These are phyloP conservation scores for Allantophomopsis lycopodina DNA, from an alignment of 2,329 filamentous ascomycete species.

Conservation along the genomic window DNA sequence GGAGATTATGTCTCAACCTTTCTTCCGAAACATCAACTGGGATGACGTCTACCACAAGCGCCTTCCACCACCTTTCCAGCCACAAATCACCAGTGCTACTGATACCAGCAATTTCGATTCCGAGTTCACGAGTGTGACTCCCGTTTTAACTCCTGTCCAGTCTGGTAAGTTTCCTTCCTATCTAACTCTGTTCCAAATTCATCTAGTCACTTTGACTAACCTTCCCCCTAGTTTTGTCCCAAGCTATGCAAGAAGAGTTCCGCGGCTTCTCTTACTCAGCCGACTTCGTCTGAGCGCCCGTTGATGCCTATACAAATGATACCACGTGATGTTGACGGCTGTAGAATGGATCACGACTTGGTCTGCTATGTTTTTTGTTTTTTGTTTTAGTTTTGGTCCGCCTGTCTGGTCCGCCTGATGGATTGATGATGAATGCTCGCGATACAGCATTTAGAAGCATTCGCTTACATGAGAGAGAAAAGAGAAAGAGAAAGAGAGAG, in stretches of 20 bases:
- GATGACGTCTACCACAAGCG: slow-evolving; percentile 97
- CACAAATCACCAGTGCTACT: slow-evolving; percentile 78
- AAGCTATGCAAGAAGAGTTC: slow-evolving; percentile 99
- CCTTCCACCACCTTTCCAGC: slow-evolving; percentile 77
- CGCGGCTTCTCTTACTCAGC: slow-evolving; percentile 79
- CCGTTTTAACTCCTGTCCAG: slow-evolving; percentile 91
- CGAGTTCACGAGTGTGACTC: slow-evolving; percentile 96
- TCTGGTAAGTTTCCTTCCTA: slow-evolving; percentile 56
- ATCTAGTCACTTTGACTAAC: slow-evolving; percentile 4
- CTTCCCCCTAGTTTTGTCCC: slow-evolving; percentile 61
- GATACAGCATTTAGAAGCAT: no score
- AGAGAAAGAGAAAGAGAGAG: no score
- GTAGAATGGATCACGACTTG: no score
- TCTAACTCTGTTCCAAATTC: slow-evolving; percentile 7
- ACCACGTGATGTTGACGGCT: no score
- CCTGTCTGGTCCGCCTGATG: no score
- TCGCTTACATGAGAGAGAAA: no score
- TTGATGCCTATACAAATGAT: neutral
- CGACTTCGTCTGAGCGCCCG: slow-evolving; percentile 17
- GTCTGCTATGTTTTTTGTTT: no score
- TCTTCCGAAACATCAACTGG: slow-evolving; percentile 97
- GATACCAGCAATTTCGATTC: slow-evolving; percentile 99
- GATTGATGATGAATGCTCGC: no score
- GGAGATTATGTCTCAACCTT: slow-evolving; percentile 97
- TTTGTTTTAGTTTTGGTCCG: no score